Evolutionary conservation across 805 yeast species (phyloP).

Genomic region (Candida qinlingensis): DNA sequence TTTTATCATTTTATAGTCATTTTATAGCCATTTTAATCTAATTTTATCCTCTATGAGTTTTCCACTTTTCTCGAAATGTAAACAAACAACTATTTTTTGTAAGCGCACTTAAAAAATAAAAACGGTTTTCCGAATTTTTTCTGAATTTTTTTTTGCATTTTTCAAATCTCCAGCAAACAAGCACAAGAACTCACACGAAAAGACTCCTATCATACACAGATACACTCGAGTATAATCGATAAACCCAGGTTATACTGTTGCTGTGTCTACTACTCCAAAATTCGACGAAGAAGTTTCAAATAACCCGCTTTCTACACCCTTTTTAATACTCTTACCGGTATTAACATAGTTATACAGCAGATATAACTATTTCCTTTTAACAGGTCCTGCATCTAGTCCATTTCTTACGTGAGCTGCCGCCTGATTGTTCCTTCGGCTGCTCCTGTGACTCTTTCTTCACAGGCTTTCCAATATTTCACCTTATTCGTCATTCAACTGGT

Average conservation of each 20-base stretch:
- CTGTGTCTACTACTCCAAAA: constrained; percentile 6
- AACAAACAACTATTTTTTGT: not conserved
- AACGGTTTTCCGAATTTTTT: too few species aligned
- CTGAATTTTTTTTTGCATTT: too few species aligned
- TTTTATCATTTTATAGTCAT: not conserved
- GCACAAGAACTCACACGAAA: too few species aligned
- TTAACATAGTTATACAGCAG: not conserved
- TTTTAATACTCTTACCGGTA: not conserved
- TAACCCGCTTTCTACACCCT: not conserved
- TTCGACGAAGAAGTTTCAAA: constrained; percentile 8
- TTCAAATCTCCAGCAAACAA: not conserved
- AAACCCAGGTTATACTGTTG: constrained; percentile 3
- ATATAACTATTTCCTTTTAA: not conserved
- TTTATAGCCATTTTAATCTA: not conserved
- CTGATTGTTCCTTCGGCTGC: constrained; percentile 24
- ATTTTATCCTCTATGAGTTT: too few species aligned
- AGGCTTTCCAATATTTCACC: not conserved
- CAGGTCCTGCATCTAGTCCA: not conserved
- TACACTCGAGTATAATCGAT: constrained; percentile 7
- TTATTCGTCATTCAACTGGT: not conserved
- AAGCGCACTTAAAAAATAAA: too few species aligned
- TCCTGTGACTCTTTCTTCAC: constrained; percentile 11
- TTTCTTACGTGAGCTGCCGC: constrained; percentile 49
- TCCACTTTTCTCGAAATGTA: not conserved
- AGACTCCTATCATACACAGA: not conserved